Evolutionary conservation across 352 stramenopile species (phyloP).

Genomic region (Chrysophaeum taylorii): DNA sequence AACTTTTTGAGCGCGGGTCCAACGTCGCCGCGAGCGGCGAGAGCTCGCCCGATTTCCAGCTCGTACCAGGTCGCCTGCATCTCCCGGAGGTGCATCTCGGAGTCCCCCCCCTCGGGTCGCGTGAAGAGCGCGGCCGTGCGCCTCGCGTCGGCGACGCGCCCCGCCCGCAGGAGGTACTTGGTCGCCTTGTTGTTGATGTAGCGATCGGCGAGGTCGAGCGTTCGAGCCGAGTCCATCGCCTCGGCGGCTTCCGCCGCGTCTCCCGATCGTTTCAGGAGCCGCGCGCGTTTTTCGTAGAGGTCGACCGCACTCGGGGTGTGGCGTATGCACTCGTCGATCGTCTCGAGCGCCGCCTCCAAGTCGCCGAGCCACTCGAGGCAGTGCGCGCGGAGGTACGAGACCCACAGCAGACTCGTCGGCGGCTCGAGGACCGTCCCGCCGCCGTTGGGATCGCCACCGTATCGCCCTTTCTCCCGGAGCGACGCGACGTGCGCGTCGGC

Average conservation of each 20-base stretch:
- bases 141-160: conserved; percentile 77
- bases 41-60: conserved; percentile 53
- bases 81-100: conserved; percentile 88
- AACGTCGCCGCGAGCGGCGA: conserved; percentile 11
- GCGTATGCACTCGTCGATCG: conserved; percentile 80
- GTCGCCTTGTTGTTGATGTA: conserved; percentile 98
- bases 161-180: conserved; percentile 87
- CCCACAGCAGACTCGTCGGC: conserved; percentile 61
- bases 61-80: conserved; percentile 99
- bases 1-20: conserved; percentile 86
- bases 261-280: conserved; percentile 82
- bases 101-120: conserved; percentile 82
- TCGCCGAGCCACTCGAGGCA: conserved; percentile 77
- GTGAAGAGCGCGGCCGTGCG: conserved; percentile 91
- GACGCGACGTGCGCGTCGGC: conserved; percentile 62
- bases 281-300: conserved; percentile 80
- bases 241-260: conserved; percentile 75
- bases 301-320: conserved; percentile 78
- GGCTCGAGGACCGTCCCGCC: conserved; percentile 34
- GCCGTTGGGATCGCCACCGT: neutral
- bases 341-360: conserved; percentile 64
- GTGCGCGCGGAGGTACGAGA: conserved; percentile 75
- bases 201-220: conserved; percentile 88
- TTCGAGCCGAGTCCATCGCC: conserved; percentile 72
- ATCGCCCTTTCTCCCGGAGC: conserved; percentile 35